phyloP scores from a whole-genome alignment of 768 basidiomycete species.

The Phaffia australis region DNA sequence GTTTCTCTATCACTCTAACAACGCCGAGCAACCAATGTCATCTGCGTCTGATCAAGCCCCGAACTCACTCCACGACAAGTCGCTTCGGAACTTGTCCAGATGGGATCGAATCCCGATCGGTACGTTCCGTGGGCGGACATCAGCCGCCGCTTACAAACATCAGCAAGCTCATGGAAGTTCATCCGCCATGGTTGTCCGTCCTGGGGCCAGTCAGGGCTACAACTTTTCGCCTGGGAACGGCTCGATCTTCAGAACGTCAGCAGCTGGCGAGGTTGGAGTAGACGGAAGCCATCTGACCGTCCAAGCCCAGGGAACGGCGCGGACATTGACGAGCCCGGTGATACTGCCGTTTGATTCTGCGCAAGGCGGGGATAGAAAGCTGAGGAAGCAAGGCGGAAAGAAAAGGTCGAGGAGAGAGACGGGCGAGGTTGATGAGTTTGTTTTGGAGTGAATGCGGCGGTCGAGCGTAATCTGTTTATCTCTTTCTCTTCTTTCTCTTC shows the following conservation, averaged over 20 bases:
- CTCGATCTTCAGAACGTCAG: slow-evolving; percentile 2
- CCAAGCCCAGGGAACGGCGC: neutral
- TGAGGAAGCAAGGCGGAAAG: neutral
- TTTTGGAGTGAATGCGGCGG: neutral
- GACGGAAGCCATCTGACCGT: neutral
- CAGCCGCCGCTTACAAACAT: slow-evolving; percentile 10
- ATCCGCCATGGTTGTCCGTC: neutral
- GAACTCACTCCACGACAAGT: slow-evolving; percentile 8
- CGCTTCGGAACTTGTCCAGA: slow-evolving; percentile 7
- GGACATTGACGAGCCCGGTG: neutral
- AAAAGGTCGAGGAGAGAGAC: neutral
- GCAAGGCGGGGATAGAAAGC: slow-evolving; percentile 1
- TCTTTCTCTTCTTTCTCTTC: too few relatives aligned
- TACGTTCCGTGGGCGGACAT: slow-evolving; percentile 23
- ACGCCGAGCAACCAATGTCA: slow-evolving; percentile 7
- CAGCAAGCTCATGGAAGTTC: neutral
- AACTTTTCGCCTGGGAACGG: neutral
- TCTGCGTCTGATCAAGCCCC: slow-evolving; percentile 2
- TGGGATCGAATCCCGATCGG: slow-evolving; percentile 26
- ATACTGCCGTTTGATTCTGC: neutral
- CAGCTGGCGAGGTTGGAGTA: too few relatives aligned
- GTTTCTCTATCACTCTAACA: slow-evolving; percentile 13
- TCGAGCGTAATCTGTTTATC: too few relatives aligned
- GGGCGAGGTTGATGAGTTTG: neutral
- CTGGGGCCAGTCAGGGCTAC: neutral